Percentiles rank a stretch among this genome's conserved stretches.
Evolutionary conservation across 2,329 filamentous ascomycete species (phyloP).

Genomic region (Proliferodiscus dingleyae): DNA sequence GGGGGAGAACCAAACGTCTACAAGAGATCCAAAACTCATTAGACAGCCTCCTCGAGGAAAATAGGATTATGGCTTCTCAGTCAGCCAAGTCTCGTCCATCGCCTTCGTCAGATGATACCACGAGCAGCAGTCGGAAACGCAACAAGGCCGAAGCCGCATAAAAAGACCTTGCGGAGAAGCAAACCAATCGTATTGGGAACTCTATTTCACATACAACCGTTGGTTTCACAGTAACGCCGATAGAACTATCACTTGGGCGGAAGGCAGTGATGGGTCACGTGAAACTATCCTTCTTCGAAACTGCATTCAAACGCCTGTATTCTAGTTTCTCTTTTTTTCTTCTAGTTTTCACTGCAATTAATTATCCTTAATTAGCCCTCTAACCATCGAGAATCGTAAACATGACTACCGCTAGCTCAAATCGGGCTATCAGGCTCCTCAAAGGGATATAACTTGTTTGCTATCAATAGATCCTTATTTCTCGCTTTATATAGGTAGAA

Average conservation of each 20-base stretch:
- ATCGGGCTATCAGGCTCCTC: too few relatives aligned
- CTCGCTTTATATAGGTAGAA: too few relatives aligned
- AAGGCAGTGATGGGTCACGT: too few relatives aligned
- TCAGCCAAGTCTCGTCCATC: conserved; percentile 13
- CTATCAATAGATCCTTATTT: too few relatives aligned
- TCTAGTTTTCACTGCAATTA: too few relatives aligned
- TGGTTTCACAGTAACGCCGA: conserved; percentile 4
- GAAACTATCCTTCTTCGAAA: too few relatives aligned
- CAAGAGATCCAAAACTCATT: conserved; percentile 23
- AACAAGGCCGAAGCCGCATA: conserved; percentile 1
- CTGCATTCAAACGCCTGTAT: too few relatives aligned
- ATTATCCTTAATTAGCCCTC: too few relatives aligned
- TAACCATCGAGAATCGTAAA: too few relatives aligned
- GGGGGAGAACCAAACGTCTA: conserved; percentile 30
- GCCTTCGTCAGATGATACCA: conserved; percentile 22
- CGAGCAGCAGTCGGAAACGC: conserved; percentile 2
- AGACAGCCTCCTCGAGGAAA: conserved; percentile 23
- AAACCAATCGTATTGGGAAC: conserved; percentile 1
- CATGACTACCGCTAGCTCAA: too few relatives aligned
- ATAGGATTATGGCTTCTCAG: conserved; percentile 14
- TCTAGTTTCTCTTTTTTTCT: too few relatives aligned
- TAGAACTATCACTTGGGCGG: conserved; percentile 7
- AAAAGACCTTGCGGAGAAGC: conserved; percentile 1
- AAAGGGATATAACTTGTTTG: too few relatives aligned
- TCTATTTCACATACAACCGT: conserved; percentile 7